Evolutionary conservation across 2,329 filamentous ascomycete species (phyloP), one percentile per base, ranked within the genome.

Genomic region (Claviceps sp.): DNA sequence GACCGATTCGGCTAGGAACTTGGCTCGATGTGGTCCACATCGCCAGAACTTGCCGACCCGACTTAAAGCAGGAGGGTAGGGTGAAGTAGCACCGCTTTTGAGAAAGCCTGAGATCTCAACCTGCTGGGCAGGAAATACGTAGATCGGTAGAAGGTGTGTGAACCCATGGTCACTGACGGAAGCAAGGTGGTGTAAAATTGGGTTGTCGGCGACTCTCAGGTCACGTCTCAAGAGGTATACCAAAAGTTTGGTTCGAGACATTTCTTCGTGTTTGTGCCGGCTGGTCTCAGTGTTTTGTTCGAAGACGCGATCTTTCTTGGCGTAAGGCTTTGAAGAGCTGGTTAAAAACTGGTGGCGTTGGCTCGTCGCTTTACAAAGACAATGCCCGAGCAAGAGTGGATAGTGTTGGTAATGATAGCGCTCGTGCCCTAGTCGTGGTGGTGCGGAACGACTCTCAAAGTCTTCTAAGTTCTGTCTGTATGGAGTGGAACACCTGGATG

Each of bases 91-190:
- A 11, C 72, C 68, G 46, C 74, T 63, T 14, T 68, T 66, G n/a
- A 90, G 67, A 59, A 91, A 87, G 1, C 87, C 87, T 0, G 83
- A 85, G 1, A 87, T 72, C 62, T 91, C 86, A 22, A 90, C 70
- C 59, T 91, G 85, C 49, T 85, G 73, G 2, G 84, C 77, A 0
- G 80, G 73, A 49, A 89, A 81, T 20, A 88, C 70, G 61, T 82
- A 87, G 42, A 89, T 67, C 7, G 87, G 87, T 1, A 91, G 70
- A 1, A 90, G 63, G 62, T 90, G 84, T 1, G 83, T 86, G 60
- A 76, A 81, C 4, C 70, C 72, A 61, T 79, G 75, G 22, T 73
- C 66, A 18, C 67, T 65, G 63, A 54, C 65, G 56, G 69, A 78
- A 54, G 69, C 69, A 48, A 77, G 70, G 59, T 67, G 74, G 61